phyloP scores from a whole-genome alignment of 108 stramenopile species.

The Pseudonitzschia multiseries region DNA sequence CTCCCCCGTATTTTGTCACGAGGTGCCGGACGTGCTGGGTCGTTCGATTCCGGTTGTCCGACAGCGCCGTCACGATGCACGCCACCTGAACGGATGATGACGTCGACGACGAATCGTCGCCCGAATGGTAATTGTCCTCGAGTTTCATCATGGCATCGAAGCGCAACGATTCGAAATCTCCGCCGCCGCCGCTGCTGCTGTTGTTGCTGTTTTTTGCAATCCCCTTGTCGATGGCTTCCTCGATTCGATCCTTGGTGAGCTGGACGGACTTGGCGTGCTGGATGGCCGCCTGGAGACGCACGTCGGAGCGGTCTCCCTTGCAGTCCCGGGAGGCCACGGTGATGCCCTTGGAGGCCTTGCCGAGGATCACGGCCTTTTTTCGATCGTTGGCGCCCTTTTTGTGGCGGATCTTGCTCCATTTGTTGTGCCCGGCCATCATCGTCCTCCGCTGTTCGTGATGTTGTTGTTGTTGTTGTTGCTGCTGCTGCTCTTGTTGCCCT shows the following conservation, averaged over 20 bases:
- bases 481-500: no score
- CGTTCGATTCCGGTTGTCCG: conserved; percentile 78
- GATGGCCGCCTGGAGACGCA: conserved; percentile 64
- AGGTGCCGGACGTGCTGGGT: conserved; percentile 61
- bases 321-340: conserved; percentile 54
- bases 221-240: conserved; percentile 62
- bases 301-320: conserved; percentile 57
- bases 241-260: conserved; percentile 63
- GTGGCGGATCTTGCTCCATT: conserved; percentile 74
- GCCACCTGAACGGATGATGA: conserved; percentile 46
- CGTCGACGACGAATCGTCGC: background rate
- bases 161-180: conserved; percentile 42
- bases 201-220: conserved; percentile 28
- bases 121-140: background rate
- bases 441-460: conserved; percentile 18
- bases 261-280: conserved; percentile 62
- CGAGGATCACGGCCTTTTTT: conserved; percentile 38
- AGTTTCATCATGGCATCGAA: conserved; percentile 72
- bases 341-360: conserved; percentile 64
- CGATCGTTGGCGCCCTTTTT: conserved; percentile 75
- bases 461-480: no score
- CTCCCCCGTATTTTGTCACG: conserved; percentile 61
- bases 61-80: conserved; percentile 60
- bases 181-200: conserved; percentile 18
- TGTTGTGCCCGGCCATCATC: conserved; percentile 68